Evolutionary conservation across 352 stramenopile genomes (phyloP).

Genomic region (Phytophthora cryptogea): DNA sequence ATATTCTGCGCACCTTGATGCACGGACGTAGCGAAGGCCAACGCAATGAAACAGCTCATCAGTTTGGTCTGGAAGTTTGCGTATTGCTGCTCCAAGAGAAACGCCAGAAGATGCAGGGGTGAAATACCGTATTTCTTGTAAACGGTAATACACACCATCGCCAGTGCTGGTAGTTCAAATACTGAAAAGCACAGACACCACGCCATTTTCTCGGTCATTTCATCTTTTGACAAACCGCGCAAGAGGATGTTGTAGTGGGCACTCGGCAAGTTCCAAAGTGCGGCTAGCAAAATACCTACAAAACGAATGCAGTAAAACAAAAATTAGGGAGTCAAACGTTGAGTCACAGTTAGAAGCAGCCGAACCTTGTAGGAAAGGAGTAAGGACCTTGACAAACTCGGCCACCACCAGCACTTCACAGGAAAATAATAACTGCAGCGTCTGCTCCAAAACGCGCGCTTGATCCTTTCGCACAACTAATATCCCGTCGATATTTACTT

Average conservation of each 20-base stretch:
- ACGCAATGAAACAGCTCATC: slow-evolving; percentile 22
- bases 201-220: slow-evolving; percentile 6
- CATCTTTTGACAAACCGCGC: slow-evolving; percentile 3
- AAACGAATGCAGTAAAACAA: slow-evolving; percentile 20
- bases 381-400: slow-evolving; percentile 42
- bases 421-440: slow-evolving; percentile 38
- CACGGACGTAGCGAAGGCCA: slow-evolving; percentile 25
- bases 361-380: slow-evolving; percentile 36
- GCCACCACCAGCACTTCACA: slow-evolving; percentile 41
- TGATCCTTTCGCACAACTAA: slow-evolving; percentile 33
- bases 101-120: slow-evolving; percentile 32
- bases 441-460: slow-evolving; percentile 35
- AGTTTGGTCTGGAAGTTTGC: slow-evolving; percentile 37
- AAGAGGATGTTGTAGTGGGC: slow-evolving; percentile 33
- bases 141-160: slow-evolving; percentile 16
- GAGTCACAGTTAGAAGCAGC: slow-evolving; percentile 2
- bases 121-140: slow-evolving; percentile 37
- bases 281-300: not conserved
- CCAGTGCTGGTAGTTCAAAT: slow-evolving; percentile 20
- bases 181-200: slow-evolving; percentile 17
- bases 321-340: slow-evolving; percentile 10
- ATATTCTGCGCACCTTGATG: slow-evolving; percentile 15
- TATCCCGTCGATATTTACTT: slow-evolving; percentile 37
- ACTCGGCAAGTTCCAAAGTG: slow-evolving; percentile 35
- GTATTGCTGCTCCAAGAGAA: slow-evolving; percentile 46